Evolutionary conservation across 345 rosid genomes (phyloP), one percentile per base, ranked within the genome.

Genomic region (Brassica cretica): DNA sequence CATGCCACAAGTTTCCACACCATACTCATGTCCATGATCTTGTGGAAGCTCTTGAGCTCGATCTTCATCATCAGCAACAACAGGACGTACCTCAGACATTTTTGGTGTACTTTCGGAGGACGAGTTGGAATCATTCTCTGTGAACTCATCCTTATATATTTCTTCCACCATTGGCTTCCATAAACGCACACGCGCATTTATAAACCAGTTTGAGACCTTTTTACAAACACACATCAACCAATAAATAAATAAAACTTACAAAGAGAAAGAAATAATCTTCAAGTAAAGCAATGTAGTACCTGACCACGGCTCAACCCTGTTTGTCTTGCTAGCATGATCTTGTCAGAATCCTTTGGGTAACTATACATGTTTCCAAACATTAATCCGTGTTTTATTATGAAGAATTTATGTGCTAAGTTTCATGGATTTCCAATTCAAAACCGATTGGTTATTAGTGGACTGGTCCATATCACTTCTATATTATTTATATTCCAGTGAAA

Each of bases 141-240:
- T 95, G 64, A 81, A 85, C 82, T 96, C 99, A 84, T 96, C 99
- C 79, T 93, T 96, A 89, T 96, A 96, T 90, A 96, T 96, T 70
- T 96, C 99, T 79, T 96, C 98, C 12, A 96, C 97, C 99, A 96
- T 96, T 2, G 99, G 99, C 85, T 96, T 96, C 99, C 98, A 96
- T 8, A 96, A 90, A 41, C 99, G 97, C 77, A 96, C 98, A 12
- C 99, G 91, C 8, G 99, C 99, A 84, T 96, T 96, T 68, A 96
- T 96, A 80, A 96, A 96, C 99, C 99, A 96, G 76, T 96, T 96
- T 4, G 99, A 91, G 68, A 96, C 99, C 99, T 78, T 33, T 60
- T 60, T 49, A 66, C 44, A 78, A 49, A 62, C 51, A 65, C 33
- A 71, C 6, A 72, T 44, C 16, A 60, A 49, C 49, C 46, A 60